Base-by-base conservation (phyloP, 805 yeast species). In the Wickerhamiella alocasiicola region DNA sequence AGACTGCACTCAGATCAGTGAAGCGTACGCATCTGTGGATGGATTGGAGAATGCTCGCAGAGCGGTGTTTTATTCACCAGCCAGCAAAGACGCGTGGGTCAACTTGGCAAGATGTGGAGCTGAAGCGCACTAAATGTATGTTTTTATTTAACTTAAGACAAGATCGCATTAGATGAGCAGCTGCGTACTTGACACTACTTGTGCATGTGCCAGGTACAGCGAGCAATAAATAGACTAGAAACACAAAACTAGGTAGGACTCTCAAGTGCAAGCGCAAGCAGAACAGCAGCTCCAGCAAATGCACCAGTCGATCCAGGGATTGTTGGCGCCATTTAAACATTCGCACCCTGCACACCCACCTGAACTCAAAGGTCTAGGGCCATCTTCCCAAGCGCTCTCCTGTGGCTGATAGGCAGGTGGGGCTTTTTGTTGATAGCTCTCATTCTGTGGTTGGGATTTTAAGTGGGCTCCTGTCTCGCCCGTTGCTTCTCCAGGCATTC, bases 51-150 rank as follows among this genome's bases (percentile, higher is more conserved):
- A 70, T 38, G 60, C 74, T 3, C 94, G 83, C 55, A 65, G 93
- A 45, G 78, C 85, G 6, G 50, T 82, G 7, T 67, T 81, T 50
- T 55, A 81, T 27, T 61, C 72, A 21, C 93, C 93, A 0, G 63
- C 71, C 58, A 67, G 60, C 42, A 39, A 39, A 2, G 47, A 53
- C 1, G 69, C 65, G 2, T 60, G 64, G 64, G 31, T 21, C 5
- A 24, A 32, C 17, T 28, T 42, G 2, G 44, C 44, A 2, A 28
- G 19, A 20, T 19, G 25, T 13, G 39, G 30, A 7, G 32, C 31
- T 15, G 18, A 17, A 9, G 31, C 27, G 12, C 20, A 16, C 13
- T 16, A n/a, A 11, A 11, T 23, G 26, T 23, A 23, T 23, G 26
- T 7, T 11, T 23, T 17, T 19, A 6, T 9, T 18, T 31, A 12